These are phyloP conservation scores for Botryotinia globosa DNA, from an alignment of 2,329 filamentous ascomycete genomes.

Conservation along the genomic window DNA sequence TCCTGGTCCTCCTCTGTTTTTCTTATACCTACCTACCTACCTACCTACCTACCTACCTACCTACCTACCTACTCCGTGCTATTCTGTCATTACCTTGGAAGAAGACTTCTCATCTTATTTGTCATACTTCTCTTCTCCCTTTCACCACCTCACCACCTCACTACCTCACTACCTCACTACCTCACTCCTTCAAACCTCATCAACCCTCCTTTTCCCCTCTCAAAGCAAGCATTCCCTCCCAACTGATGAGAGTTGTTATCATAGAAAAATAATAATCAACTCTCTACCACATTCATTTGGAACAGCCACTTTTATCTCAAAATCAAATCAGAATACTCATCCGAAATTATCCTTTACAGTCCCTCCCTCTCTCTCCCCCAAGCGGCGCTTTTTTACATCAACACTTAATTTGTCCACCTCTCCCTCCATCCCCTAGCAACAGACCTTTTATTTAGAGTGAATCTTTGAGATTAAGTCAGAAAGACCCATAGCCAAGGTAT, in stretches of 20 bases:
- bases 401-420: conserved; percentile 12
- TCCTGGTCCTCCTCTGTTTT: conserved; percentile 1
- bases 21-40: too few relatives aligned
- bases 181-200: conserved; percentile 3
- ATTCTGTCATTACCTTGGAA: neutral
- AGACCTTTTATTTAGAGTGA: conserved; percentile 10
- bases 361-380: conserved; percentile 3
- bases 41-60: too few relatives aligned
- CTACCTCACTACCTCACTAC: neutral
- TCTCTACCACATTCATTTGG: conserved; percentile 42
- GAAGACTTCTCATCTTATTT: conserved; percentile 16
- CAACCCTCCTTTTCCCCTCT: conserved; percentile 9
- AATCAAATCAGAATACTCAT: conserved; percentile 6
- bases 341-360: neutral
- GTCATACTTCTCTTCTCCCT: conserved; percentile 13
- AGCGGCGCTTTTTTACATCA: neutral
- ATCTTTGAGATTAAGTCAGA: neutral
- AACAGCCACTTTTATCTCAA: conserved; percentile 33
- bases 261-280: conserved; percentile 23
- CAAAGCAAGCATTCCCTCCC: conserved; percentile 37
- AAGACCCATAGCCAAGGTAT: conserved; percentile 30
- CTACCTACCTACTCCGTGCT: too few relatives aligned
- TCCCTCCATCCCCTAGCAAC: conserved; percentile 8
- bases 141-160: neutral
- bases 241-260: conserved; percentile 38